Evolutionary conservation across 441 rosid species (phyloP), one percentile per base, ranked within the genome.

Genomic region (Sinapis alba): DNA sequence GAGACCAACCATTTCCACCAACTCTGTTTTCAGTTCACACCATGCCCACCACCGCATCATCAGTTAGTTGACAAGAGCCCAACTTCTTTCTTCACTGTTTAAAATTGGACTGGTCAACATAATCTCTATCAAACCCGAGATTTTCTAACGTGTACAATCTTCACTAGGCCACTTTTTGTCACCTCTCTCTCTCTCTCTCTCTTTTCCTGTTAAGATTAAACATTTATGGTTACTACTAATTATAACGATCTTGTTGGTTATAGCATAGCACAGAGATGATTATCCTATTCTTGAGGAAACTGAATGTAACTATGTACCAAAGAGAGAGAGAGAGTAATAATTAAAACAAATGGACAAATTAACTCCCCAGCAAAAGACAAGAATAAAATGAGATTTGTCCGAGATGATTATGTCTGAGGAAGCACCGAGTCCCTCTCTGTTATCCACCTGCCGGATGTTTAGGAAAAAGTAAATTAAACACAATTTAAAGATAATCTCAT

Each of bases 361-460:
- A 20, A 24, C 53, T 9, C 43, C 43, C 34, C 34, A 58, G 27
- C 12, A 58, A 58, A 58, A 26, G 62, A 26, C 60, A 26, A n/a
- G 38, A 34, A 45, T n/a, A 45, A 45, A 50, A 16, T 16, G 32
- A 54, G 59, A 54, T 10, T 11, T 18, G n/a, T 19, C 15, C 15
- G 20, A 61, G 64, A 65, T 62, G 77, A 59, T 72, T 67, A 38
- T 68, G 67, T 73, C 66, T 54, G 63, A 27, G 38, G 69, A 67
- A 68, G 54, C 78, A 69, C 74, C 1, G 71, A 78, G 80, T 74
- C 81, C 76, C 59, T 63, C 57, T 38, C 13, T 23, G 60, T 62
- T 45, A 77, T 75, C 68, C 71, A 79, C 65, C 50, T 59, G 70
- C 84, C 81, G 74, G 72, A 79, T 80, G 89, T 54, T 53, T 59